phyloP scores from a whole-genome alignment of 805 yeast genomes.

The Hanseniaspora vineae region DNA sequence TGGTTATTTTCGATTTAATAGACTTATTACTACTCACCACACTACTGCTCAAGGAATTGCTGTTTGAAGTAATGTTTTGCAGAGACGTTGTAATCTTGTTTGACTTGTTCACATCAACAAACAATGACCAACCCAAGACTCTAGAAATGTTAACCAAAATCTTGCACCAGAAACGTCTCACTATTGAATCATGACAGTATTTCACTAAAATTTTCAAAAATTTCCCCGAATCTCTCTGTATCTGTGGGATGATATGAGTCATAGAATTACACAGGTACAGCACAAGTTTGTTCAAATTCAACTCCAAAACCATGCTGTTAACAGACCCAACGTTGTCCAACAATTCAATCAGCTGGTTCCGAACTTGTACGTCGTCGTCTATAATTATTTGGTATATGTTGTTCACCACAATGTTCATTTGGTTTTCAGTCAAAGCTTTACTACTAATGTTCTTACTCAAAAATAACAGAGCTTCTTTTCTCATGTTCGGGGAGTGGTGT shows the following conservation, averaged over 20 bases:
- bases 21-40: slow-evolving; percentile 7
- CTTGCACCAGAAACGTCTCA: slow-evolving; percentile 55
- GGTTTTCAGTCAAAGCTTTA: slow-evolving; percentile 17
- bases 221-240: slow-evolving; percentile 62
- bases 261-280: slow-evolving; percentile 78
- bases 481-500: slow-evolving; percentile 58
- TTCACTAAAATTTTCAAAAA: slow-evolving; percentile 50
- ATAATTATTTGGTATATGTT: slow-evolving; percentile 22
- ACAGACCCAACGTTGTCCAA: slow-evolving; percentile 33
- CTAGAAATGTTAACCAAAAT: slow-evolving; percentile 55
- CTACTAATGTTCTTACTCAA: slow-evolving; percentile 31
- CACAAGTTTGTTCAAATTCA: slow-evolving; percentile 49
- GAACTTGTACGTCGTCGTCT: slow-evolving; percentile 55
- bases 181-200: slow-evolving; percentile 40
- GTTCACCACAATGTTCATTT: slow-evolving; percentile 24
- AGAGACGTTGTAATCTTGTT: slow-evolving; percentile 22
- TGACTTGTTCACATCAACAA: slow-evolving; percentile 18
- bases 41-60: slow-evolving; percentile 6
- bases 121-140: slow-evolving; percentile 61
- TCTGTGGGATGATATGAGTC: slow-evolving; percentile 76
- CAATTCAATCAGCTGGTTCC: slow-evolving; percentile 40
- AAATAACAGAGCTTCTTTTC: slow-evolving; percentile 55
- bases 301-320: slow-evolving; percentile 42
- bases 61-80: slow-evolving; percentile 5
- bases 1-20: slow-evolving; percentile 2